phyloP scores from a whole-genome alignment of 257 asterid species.

The Plectranthus barbatus region DNA sequence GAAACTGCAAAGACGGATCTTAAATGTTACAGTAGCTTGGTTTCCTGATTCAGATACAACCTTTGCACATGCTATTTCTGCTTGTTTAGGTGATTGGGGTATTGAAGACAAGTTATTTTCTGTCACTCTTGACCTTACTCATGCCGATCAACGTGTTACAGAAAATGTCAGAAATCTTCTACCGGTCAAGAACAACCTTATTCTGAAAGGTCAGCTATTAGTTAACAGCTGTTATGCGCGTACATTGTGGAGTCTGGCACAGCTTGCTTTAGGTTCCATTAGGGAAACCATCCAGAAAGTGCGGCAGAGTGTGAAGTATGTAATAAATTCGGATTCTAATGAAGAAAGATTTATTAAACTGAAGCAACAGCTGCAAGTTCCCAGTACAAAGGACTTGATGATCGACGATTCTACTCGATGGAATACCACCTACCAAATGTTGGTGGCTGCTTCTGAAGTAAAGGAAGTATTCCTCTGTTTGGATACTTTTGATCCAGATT shows the following conservation, averaged over 20 bases:
- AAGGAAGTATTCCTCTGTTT: slow-evolving; percentile 70
- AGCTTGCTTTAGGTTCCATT: slow-evolving; percentile 38
- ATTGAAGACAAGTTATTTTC: slow-evolving; percentile 47
- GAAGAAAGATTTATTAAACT: slow-evolving; percentile 45
- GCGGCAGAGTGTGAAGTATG: slow-evolving; percentile 64
- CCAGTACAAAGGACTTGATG: slow-evolving; percentile 49
- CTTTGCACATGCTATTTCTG: slow-evolving; percentile 37
- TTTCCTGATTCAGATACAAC: slow-evolving; percentile 60
- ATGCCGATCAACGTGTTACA: slow-evolving; percentile 26
- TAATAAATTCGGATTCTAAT: slow-evolving; percentile 38
- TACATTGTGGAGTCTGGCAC: slow-evolving; percentile 53
- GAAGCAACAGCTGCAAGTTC: slow-evolving; percentile 75
- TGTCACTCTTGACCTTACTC: slow-evolving; percentile 37
- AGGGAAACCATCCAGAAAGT: slow-evolving; percentile 43
- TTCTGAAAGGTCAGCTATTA: slow-evolving; percentile 65
- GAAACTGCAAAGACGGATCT: slow-evolving; percentile 58
- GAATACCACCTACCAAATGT: slow-evolving; percentile 82
- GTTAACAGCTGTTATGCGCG: slow-evolving; percentile 59
- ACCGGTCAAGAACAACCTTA: slow-evolving; percentile 34
- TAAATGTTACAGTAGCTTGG: slow-evolving; percentile 38
- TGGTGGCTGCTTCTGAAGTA: slow-evolving; percentile 66
- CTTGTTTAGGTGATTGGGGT: slow-evolving; percentile 66
- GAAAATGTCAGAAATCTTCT: slow-evolving; percentile 45
- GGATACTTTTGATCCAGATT: slow-evolving; percentile 59
- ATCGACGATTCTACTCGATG: slow-evolving; percentile 60